Evolutionary conservation across 1,139 yeast genomes (phyloP), one percentile per base, ranked within the genome.

Genomic region (Taphrina confusa): DNA sequence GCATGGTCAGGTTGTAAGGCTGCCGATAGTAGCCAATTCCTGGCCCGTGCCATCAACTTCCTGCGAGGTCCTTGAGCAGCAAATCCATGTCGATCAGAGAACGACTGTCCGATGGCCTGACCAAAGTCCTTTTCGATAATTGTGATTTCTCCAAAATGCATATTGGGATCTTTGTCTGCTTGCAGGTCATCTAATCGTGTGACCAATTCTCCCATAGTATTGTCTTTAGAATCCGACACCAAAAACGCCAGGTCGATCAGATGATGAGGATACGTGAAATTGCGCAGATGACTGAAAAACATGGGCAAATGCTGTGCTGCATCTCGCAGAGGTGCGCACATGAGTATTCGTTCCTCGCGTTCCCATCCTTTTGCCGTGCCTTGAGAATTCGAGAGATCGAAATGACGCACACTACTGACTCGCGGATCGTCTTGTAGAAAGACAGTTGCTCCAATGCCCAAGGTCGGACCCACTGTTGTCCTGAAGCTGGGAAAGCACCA

Each of bases 61-160:
- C 89, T 75, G 67, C 89, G 76, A 42, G 87, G 87, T 1, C 88
- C 89, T 70, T 84, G 89, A 1, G 87, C 88, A 30, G 80, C 85
- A 68, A 84, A 83, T 5, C 88, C 88, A 69, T 84, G 89, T 66
- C 89, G 76, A 67, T 84, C 89, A 65, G 87, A 81, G 72, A 92
- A 91, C 2, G 97, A 96, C 70, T 84, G 89, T 42, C 89, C 88
- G 64, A 84, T 80, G 25, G 79, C 78, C 68, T 83, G 87, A 51
- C 88, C 88, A 67, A 84, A 84, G 70, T 84, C 87, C 69, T 84
- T 84, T 69, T 82, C 84, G 67, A 72, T 82, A 55, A 84, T 83
- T 67, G 82, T 84, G 60, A 83, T 82, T 57, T 75, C 69, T 36
- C 82, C 82, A 67, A 76, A 78, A 64, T 80, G 95, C 67, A 81